phyloP scores from a whole-genome alignment of 2,329 filamentous ascomycete genomes.

The Ceratocystis destructans region DNA sequence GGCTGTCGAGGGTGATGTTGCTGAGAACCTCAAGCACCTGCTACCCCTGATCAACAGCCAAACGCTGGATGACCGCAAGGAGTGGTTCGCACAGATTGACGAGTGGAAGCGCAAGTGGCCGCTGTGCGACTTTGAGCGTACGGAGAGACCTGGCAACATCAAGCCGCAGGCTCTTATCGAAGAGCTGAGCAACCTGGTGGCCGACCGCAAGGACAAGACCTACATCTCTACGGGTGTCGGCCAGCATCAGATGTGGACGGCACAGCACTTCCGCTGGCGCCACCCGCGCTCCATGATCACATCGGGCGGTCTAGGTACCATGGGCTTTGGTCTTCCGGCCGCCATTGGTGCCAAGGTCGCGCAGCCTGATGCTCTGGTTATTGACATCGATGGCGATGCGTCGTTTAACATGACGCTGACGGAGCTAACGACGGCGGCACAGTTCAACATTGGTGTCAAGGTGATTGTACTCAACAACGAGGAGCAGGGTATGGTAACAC shows the following conservation, averaged over 20 bases:
- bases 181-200: conserved; percentile 73
- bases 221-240: conserved; percentile 90
- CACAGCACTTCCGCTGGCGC: conserved; percentile 92
- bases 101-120: conserved; percentile 90
- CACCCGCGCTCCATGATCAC: conserved; percentile 89
- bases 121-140: conserved; percentile 64
- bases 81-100: conserved; percentile 83
- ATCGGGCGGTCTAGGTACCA: conserved; percentile 72
- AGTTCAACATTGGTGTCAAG: conserved; percentile 96
- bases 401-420: conserved; percentile 98
- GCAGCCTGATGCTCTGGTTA: conserved; percentile 63
- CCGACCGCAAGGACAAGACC: conserved; percentile 64
- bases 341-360: conserved; percentile 89
- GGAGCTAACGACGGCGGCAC: conserved; percentile 79
- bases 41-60: conserved; percentile 56
- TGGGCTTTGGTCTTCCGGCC: conserved; percentile 89
- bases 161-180: conserved; percentile 91
- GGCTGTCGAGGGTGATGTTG: conserved; percentile 86
- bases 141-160: conserved; percentile 63
- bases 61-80: conserved; percentile 51
- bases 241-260: conserved; percentile 98
- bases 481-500: conserved; percentile 92
- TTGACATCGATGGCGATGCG: conserved; percentile 96
- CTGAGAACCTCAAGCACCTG: conserved; percentile 60
- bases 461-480: conserved; percentile 92